phyloP scores from a whole-genome alignment of 371 early-diverging fungal genomes.

The Smittium mucronatum region DNA sequence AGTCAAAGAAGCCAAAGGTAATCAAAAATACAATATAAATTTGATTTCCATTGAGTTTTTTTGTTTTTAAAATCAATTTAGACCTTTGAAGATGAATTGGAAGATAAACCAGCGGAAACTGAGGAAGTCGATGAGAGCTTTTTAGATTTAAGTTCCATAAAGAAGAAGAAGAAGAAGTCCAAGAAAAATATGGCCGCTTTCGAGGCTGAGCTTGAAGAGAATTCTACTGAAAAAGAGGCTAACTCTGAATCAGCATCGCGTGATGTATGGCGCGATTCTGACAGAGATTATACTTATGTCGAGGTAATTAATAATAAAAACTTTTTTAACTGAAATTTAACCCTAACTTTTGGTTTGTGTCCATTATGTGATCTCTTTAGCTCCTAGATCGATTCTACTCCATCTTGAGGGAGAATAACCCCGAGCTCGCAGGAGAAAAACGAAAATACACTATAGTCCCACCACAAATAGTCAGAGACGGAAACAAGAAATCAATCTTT shows the following conservation, averaged over 20 bases:
- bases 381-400: slow-evolving; percentile 86
- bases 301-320: no score
- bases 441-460: slow-evolving; percentile 85
- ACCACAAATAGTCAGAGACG: slow-evolving; percentile 84
- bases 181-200: slow-evolving; percentile 55
- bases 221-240: slow-evolving; percentile 29
- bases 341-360: no score
- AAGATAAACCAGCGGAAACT: slow-evolving; percentile 35
- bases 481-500: slow-evolving; percentile 91
- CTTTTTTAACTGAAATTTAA: no score
- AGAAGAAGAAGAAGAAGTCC: slow-evolving; percentile 89
- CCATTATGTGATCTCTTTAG: no score
- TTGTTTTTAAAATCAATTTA: background rate
- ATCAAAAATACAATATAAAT: background rate
- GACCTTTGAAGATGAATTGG: slow-evolving; percentile 28
- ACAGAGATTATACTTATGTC: slow-evolving; percentile 87
- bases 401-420: slow-evolving; percentile 86
- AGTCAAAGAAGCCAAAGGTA: slow-evolving; percentile 22
- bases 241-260: slow-evolving; percentile 34
- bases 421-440: slow-evolving; percentile 85
- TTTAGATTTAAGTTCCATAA: slow-evolving; percentile 65
- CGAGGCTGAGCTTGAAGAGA: slow-evolving; percentile 59
- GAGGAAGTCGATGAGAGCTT: slow-evolving; percentile 42
- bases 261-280: slow-evolving; percentile 76
- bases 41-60: no score